Evolutionary conservation across 2,329 filamentous ascomycete species (phyloP).

Genomic region (Shiraia sp.): DNA sequence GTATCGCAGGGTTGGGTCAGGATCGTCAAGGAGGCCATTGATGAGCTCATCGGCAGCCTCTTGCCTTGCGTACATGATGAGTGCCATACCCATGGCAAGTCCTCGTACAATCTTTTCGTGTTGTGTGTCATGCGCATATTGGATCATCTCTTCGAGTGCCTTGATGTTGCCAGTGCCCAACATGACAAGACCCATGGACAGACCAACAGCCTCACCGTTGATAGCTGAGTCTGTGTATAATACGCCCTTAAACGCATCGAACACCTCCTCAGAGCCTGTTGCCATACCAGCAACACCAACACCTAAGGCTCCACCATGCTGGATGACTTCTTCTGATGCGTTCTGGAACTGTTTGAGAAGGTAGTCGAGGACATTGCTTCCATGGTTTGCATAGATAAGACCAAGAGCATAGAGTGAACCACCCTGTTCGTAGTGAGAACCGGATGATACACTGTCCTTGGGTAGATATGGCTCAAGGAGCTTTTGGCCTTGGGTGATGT

Average conservation of each 20-base stretch:
- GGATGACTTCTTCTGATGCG: conserved; percentile 87
- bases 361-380: conserved; percentile 83
- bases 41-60: conserved; percentile 94
- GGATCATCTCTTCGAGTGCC: conserved; percentile 94
- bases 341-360: conserved; percentile 74
- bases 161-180: conserved; percentile 94
- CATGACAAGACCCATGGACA: conserved; percentile 98
- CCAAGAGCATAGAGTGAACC: conserved; percentile 95
- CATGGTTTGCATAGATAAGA: conserved; percentile 96
- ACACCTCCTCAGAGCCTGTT: conserved; percentile 86
- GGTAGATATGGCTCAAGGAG: conserved; percentile 94
- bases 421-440: conserved; percentile 93
- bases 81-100: conserved; percentile 91
- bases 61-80: conserved; percentile 97
- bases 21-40: conserved; percentile 88
- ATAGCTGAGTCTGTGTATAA: conserved; percentile 93
- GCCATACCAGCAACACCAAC: conserved; percentile 98
- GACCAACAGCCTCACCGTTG: conserved; percentile 93
- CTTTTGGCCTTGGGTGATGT: conserved; percentile 90
- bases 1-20: conserved; percentile 90
- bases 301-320: conserved; percentile 93
- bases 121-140: conserved; percentile 95
- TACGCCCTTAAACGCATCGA: conserved; percentile 86
- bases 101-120: conserved; percentile 99
- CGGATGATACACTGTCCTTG: conserved; percentile 69